Evolutionary conservation across 805 yeast species (phyloP).

Genomic region (Spathaspora hagerdaliae): DNA sequence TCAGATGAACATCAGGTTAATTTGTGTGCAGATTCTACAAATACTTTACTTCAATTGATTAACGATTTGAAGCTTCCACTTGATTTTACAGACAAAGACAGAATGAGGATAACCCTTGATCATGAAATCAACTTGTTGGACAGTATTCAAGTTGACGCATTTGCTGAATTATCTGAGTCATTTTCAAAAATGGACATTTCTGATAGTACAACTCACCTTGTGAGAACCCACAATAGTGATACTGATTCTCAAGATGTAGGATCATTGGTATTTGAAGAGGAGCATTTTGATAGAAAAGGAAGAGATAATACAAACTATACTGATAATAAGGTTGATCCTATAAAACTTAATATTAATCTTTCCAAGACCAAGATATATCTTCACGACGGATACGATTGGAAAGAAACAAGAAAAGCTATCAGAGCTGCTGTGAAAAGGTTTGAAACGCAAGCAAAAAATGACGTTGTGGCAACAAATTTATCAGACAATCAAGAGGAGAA

Average conservation of each 20-base stretch:
- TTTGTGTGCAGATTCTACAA: slow-evolving; percentile 81
- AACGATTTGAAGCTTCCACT: slow-evolving; percentile 73
- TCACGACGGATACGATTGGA: slow-evolving; percentile 94
- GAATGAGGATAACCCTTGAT: slow-evolving; percentile 42
- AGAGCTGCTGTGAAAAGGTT: slow-evolving; percentile 60
- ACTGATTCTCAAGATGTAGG: slow-evolving; percentile 7
- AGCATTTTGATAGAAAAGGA: slow-evolving; percentile 16
- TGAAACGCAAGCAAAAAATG: slow-evolving; percentile 44
- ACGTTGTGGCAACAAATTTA: slow-evolving; percentile 11
- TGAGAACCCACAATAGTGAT: background rate
- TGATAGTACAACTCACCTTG: background rate
- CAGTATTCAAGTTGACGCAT: slow-evolving; percentile 37
- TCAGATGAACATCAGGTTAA: slow-evolving; percentile 48
- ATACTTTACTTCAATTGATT: slow-evolving; percentile 61
- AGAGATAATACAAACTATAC: background rate
- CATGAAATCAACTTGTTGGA: slow-evolving; percentile 36
- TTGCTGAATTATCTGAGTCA: slow-evolving; percentile 6
- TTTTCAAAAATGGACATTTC: slow-evolving; percentile 2
- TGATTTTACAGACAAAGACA: slow-evolving; percentile 54
- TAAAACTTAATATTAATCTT: slow-evolving; percentile 29
- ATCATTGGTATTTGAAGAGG: slow-evolving; percentile 18
- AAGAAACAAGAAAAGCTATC: slow-evolving; percentile 65
- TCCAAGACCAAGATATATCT: slow-evolving; percentile 45
- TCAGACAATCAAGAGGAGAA: background rate
- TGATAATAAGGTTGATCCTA: slow-evolving; percentile 14